These are phyloP conservation scores for Corymbia maculata DNA, from an alignment of 345 rosid genomes.

Conservation along the genomic window DNA sequence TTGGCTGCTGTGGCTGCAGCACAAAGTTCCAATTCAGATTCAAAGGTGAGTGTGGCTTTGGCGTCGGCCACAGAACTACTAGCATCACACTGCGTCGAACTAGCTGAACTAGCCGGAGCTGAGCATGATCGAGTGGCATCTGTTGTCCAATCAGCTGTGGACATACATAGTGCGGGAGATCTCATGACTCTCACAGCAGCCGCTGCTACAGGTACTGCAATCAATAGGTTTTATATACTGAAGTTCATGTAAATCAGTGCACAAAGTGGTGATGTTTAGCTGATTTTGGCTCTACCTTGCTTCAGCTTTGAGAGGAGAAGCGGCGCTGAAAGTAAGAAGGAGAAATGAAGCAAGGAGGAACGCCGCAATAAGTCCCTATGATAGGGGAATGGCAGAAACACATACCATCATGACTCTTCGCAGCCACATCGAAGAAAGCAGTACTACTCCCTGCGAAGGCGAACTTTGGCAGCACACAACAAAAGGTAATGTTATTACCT, in stretches of 20 bases:
- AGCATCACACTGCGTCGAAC: conserved; percentile 84
- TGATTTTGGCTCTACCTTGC: neutral
- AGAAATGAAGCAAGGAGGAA: conserved; percentile 87
- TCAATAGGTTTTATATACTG: neutral
- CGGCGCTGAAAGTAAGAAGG: conserved; percentile 58
- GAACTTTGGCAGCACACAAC: conserved; percentile 61
- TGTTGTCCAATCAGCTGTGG: conserved; percentile 72
- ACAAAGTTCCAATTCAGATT: conserved; percentile 30
- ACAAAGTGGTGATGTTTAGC: neutral
- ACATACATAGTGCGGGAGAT: conserved; percentile 74
- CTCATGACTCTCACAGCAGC: conserved; percentile 89
- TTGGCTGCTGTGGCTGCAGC: conserved; percentile 75
- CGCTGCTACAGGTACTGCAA: conserved; percentile 79
- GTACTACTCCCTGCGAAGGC: conserved; percentile 44
- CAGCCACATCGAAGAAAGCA: conserved; percentile 24
- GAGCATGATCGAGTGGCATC: conserved; percentile 61
- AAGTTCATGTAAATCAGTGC: neutral
- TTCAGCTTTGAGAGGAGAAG: conserved; percentile 90
- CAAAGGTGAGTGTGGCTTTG: conserved; percentile 65
- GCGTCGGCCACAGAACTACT: conserved; percentile 86
- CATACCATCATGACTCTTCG: conserved; percentile 27
- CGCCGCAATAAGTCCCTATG: conserved; percentile 79
- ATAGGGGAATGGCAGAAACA: conserved; percentile 37
- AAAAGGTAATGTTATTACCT: conserved; percentile 35
- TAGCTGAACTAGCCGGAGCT: conserved; percentile 76